These are phyloP conservation scores for Rhodosporidiobolus sp. DNA, from an alignment of 768 basidiomycete genomes.

Conservation along the genomic window DNA sequence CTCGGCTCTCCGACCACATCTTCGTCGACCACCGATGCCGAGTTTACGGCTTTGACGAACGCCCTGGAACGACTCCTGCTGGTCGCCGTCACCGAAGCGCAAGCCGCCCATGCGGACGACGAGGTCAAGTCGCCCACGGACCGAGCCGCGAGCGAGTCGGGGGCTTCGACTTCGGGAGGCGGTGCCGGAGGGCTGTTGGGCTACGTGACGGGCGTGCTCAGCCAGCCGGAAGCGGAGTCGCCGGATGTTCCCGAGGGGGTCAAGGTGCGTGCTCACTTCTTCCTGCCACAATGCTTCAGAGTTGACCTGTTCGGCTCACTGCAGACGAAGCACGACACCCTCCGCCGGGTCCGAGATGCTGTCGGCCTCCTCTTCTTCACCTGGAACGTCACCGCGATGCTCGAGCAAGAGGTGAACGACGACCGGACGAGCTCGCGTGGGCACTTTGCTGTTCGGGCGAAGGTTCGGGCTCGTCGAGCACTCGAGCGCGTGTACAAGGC, in stretches of 20 bases:
- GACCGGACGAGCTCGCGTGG: slow-evolving; percentile 34
- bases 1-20: slow-evolving; percentile 42
- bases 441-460: slow-evolving; percentile 26
- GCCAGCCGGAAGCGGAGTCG: slow-evolving; percentile 58
- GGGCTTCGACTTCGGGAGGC: slow-evolving; percentile 50
- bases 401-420: slow-evolving; percentile 21
- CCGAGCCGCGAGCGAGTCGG: background rate
- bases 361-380: slow-evolving; percentile 26
- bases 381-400: slow-evolving; percentile 33
- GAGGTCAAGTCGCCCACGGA: slow-evolving; percentile 11
- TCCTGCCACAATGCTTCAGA: no score
- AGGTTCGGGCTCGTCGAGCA: slow-evolving; percentile 66
- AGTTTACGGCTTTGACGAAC: slow-evolving; percentile 77
- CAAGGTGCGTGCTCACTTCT: slow-evolving; percentile 6
- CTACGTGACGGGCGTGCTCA: slow-evolving; percentile 87
- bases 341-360: slow-evolving; percentile 26
- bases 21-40: slow-evolving; percentile 68
- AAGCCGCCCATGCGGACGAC: slow-evolving; percentile 43
- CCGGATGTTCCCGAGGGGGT: slow-evolving; percentile 21
- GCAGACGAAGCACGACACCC: slow-evolving; percentile 26
- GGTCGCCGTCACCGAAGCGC: slow-evolving; percentile 61
- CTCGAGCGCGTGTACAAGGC: slow-evolving; percentile 82
- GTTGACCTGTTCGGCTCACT: background rate
- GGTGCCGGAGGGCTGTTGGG: slow-evolving; percentile 68
- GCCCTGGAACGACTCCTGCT: slow-evolving; percentile 76